Percentiles rank a stretch among this genome's conserved stretches.
These are phyloP conservation scores for Pulveroboletus sp. DNA, from an alignment of 768 basidiomycete genomes.

Conservation along the genomic window DNA sequence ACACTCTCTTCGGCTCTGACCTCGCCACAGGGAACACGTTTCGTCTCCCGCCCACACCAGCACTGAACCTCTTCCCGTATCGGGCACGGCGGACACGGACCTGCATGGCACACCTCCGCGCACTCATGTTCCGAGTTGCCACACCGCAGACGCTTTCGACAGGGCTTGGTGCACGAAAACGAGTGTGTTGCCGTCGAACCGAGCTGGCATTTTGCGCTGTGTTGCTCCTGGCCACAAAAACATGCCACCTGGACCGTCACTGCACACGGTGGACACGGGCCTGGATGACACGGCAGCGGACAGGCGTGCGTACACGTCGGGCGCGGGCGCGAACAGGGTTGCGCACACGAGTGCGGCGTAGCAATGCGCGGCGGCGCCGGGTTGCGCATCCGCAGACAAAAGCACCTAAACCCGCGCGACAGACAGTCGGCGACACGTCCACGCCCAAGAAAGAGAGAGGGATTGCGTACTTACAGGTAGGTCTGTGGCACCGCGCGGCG, in stretches of 20 bases:
- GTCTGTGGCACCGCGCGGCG: slow-evolving; percentile 59
- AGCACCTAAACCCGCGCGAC: slow-evolving; percentile 52
- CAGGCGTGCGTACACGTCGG: slow-evolving; percentile 74
- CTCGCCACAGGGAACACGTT: slow-evolving; percentile 61
- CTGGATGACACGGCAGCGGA: slow-evolving; percentile 84
- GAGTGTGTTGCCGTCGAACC: slow-evolving; percentile 32
- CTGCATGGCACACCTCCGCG: slow-evolving; percentile 65
- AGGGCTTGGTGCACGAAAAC: slow-evolving; percentile 35
- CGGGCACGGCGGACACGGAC: slow-evolving; percentile 63
- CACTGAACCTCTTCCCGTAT: slow-evolving; percentile 54
- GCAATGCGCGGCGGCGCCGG: slow-evolving; percentile 66
- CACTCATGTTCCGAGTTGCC: slow-evolving; percentile 66
- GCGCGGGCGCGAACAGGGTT: slow-evolving; percentile 58
- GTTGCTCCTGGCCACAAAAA: slow-evolving; percentile 62
- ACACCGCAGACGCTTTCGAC: slow-evolving; percentile 52
- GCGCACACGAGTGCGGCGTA: slow-evolving; percentile 74
- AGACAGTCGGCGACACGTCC: background rate
- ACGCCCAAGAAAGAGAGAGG: background rate
- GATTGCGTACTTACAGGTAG: slow-evolving; percentile 46
- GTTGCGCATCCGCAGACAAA: slow-evolving; percentile 70
- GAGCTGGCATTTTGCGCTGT: slow-evolving; percentile 39
- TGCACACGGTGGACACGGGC: slow-evolving; percentile 92
- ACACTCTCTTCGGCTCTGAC: slow-evolving; percentile 41
- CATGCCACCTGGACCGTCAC: slow-evolving; percentile 75
- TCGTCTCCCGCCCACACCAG: slow-evolving; percentile 73